Evolutionary conservation across 169 alveolate species (phyloP), one percentile per base, ranked within the genome.

Genomic region (Plasmodium adleri): DNA sequence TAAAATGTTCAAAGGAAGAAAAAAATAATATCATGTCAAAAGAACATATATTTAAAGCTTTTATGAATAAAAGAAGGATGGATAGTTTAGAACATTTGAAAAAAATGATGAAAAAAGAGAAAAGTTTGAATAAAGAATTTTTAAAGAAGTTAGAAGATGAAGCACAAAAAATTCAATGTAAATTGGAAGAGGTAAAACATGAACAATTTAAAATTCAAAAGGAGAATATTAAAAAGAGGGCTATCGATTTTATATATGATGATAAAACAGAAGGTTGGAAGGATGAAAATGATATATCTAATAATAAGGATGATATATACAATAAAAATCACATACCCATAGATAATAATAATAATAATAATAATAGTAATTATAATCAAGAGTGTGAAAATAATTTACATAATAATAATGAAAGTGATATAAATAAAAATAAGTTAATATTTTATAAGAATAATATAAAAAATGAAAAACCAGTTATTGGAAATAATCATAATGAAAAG

Each of bases 1-100:
- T 78, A 50, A 78, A 78, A 49, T 78, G 89, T 52, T 49, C 89
- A 64, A 78, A 78, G 32, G 89, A 78, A 59, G 78, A 78, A 66
- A 78, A 78, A 70, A 50, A 66, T 52, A 78, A 50, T 64, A 47
- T 78, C 49, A 49, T 64, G 64, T 17, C 58, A 15, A 72, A 47
- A 22, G 89, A 78, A 70, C n/a, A 78, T 22, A 78, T 24, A 66
- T 78, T 78, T 60, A 78, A 66, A 78, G 13, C 66, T 22, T n/a
- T 78, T n/a, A 78, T 78, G 26, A 78, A 50, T 49, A 43, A 49
- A 5, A 78, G 89, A 8, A 78, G 89, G 67, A 78, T 78, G 12
- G 52, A 78, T 3, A 78, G 89, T 78, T n/a, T 78, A 66, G 67
- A 64, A 12, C 71, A 64, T 5, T 28, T 78, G 32, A 78, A 78